Percentiles rank a stretch among this genome's conserved stretches.
These are phyloP conservation scores for Cyclospora cayetanensis DNA, from an alignment of 169 alveolate genomes.

Conservation along the genomic window DNA sequence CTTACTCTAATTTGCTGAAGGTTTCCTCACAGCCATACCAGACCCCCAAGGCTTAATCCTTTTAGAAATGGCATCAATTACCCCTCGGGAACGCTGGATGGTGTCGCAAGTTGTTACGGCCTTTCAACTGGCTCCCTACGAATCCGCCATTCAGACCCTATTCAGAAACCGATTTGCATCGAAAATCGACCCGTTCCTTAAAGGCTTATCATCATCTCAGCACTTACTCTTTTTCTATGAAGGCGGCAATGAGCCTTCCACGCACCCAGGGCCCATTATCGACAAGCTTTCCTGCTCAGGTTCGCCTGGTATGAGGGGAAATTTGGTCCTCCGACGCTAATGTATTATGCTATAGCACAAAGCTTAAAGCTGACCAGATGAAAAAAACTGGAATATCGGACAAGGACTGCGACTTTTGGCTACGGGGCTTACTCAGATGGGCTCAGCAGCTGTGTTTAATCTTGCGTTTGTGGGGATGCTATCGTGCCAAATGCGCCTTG, in stretches of 20 bases:
- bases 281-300: conserved; percentile 64
- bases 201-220: conserved; percentile 36
- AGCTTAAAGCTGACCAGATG: background rate
- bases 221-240: conserved; percentile 20
- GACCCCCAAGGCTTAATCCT: too few species aligned
- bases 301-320: too few species aligned
- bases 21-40: too few species aligned
- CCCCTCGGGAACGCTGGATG: conserved; percentile 73
- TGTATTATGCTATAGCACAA: background rate
- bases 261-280: background rate
- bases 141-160: conserved; percentile 15
- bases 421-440: too few species aligned
- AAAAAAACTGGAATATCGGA: too few species aligned
- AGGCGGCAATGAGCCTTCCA: background rate
- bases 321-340: background rate
- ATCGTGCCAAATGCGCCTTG: too few species aligned
- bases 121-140: conserved; percentile 26
- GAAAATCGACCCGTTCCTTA: conserved; percentile 43
- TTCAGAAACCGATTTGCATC: conserved; percentile 30
- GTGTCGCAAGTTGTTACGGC: conserved; percentile 52
- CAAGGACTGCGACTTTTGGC: too few species aligned
- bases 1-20: too few species aligned
- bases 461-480: too few species aligned
- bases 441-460: too few species aligned
- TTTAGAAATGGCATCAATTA: conserved; percentile 46